Percentiles rank a stretch among this genome's conserved stretches.
Evolutionary conservation across 495 filamentous ascomycete genomes (phyloP).

Genomic region (Penicillium paradoxum): DNA sequence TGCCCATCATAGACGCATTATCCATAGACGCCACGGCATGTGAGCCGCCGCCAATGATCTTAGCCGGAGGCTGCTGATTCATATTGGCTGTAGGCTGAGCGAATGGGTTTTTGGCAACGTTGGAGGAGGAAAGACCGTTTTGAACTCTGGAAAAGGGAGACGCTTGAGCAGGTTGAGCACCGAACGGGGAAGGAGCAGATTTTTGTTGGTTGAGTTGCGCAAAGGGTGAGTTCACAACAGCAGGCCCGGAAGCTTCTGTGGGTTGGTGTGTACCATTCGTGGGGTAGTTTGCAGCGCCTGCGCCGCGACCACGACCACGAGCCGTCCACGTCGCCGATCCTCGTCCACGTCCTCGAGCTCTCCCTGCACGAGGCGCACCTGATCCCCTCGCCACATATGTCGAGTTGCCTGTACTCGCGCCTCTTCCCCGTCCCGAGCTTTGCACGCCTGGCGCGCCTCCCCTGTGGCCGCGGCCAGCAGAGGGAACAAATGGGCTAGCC

Average conservation of each 20-base stretch:
- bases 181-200: constrained; percentile 14
- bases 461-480: constrained; percentile 27
- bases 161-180: constrained; percentile 9
- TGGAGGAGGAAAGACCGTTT: constrained; percentile 8
- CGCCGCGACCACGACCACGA: constrained; percentile 22
- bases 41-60: background rate
- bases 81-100: background rate
- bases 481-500: constrained; percentile 36
- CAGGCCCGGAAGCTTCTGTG: constrained; percentile 1
- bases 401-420: constrained; percentile 17
- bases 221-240: constrained; percentile 28
- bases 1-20: constrained; percentile 20
- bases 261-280: constrained; percentile 10
- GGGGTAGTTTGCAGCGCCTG: constrained; percentile 11
- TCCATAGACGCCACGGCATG: constrained; percentile 16
- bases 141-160: constrained; percentile 19
- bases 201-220: constrained; percentile 25
- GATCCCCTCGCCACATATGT: constrained; percentile 20
- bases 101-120: constrained; percentile 11
- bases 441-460: constrained; percentile 17
- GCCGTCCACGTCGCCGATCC: constrained; percentile 13
- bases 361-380: constrained; percentile 14
- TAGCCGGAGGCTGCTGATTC: background rate
- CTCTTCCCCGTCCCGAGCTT: constrained; percentile 27
- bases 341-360: constrained; percentile 26